phyloP scores from a whole-genome alignment of 768 basidiomycete genomes.

The Kockovaella imperatae region DNA sequence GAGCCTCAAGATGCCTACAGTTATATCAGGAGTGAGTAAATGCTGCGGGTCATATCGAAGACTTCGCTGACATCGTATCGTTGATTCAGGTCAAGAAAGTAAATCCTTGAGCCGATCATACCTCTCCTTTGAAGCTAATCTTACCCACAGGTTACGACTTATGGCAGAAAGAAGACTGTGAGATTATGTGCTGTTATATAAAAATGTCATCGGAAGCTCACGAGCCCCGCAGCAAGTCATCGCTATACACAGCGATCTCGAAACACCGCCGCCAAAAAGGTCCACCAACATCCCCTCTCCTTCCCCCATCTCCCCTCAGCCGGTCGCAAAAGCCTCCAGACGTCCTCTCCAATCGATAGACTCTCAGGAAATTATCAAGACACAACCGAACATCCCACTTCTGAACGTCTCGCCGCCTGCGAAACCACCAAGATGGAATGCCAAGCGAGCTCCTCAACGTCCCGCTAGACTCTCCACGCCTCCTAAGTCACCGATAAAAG shows the following conservation, averaged over 20 bases:
- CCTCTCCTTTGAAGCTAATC: constrained; percentile 1
- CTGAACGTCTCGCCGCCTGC: too few species aligned
- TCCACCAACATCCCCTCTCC: neutral
- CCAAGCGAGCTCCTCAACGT: too few species aligned
- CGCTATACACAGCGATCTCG: constrained; percentile 27
- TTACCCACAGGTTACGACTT: constrained; percentile 28
- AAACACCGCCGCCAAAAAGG: constrained; percentile 3
- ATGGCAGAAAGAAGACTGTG: constrained; percentile 34
- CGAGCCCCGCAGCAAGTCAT: constrained; percentile 29
- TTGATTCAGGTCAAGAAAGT: constrained; percentile 35
- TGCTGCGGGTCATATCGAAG: too few species aligned
- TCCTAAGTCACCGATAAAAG: too few species aligned
- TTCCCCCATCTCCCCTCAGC: neutral
- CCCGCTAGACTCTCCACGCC: too few species aligned
- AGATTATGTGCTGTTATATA: neutral
- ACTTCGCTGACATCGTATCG: too few species aligned
- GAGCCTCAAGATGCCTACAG: too few species aligned
- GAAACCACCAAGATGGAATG: too few species aligned
- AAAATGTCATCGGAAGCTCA: neutral
- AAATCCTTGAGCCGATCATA: neutral
- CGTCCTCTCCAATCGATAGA: neutral
- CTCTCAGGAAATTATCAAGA: too few species aligned
- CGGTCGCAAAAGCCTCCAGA: neutral
- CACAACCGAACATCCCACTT: too few species aligned
- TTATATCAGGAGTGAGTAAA: too few species aligned